These are phyloP conservation scores for Pholiota adiposa DNA, from an alignment of 1,284 basidiomycete genomes.

Conservation along the genomic window DNA sequence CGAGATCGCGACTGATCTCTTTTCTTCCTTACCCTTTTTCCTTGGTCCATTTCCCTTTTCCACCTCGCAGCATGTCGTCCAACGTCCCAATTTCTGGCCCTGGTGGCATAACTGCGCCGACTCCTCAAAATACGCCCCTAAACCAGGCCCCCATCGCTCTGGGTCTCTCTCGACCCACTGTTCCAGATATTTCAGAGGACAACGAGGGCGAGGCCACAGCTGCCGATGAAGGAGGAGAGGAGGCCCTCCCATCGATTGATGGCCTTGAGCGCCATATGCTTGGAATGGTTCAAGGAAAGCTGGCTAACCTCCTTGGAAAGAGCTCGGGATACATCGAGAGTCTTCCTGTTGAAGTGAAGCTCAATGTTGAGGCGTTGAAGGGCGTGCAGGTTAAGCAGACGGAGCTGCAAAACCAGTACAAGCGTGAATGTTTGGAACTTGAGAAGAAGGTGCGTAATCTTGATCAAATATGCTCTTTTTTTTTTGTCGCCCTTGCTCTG, in stretches of 20 bases:
- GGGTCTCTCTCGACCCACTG: conserved; percentile 48
- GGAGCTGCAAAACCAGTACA: conserved; percentile 95
- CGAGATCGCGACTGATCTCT: conserved; percentile 8
- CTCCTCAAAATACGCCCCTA: conserved; percentile 51
- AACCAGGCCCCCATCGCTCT: conserved; percentile 47
- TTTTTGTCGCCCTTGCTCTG: conserved; percentile 4
- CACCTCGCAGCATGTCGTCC: conserved; percentile 40
- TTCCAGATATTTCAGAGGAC: conserved; percentile 52
- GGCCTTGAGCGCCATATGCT: conserved; percentile 40
- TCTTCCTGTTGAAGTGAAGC: conserved; percentile 82
- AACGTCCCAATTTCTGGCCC: conserved; percentile 43
- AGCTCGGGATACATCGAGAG: conserved; percentile 68
- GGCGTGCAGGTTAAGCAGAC: conserved; percentile 94
- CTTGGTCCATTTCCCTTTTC: neutral
- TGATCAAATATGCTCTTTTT: conserved; percentile 15
- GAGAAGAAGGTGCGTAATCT: conserved; percentile 84
- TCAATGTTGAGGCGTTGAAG: conserved; percentile 91
- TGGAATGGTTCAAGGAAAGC: conserved; percentile 49
- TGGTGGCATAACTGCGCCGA: conserved; percentile 45
- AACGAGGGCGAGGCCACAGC: conserved; percentile 41
- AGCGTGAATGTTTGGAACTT: conserved; percentile 94
- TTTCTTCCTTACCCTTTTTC: no score
- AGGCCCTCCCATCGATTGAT: conserved; percentile 27
- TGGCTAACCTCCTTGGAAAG: conserved; percentile 46
- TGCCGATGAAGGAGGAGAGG: conserved; percentile 30